Percentiles rank a stretch among this genome's conserved stretches.
phyloP scores from a whole-genome alignment of 2,329 filamentous ascomycete species.

The Celoporthe dispersa region DNA sequence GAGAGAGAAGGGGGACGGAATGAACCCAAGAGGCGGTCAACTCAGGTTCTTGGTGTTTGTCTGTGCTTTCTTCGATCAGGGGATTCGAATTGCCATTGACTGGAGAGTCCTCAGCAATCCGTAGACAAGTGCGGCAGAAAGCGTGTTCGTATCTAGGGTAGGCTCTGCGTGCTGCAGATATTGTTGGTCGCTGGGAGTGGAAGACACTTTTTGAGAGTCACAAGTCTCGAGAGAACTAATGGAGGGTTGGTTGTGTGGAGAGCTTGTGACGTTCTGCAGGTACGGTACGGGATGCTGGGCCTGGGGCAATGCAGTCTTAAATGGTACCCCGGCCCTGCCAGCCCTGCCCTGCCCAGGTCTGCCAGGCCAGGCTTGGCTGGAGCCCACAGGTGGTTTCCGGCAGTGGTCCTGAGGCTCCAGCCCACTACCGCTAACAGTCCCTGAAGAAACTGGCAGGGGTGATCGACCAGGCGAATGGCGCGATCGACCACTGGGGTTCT shows the following conservation, averaged over 20 bases:
- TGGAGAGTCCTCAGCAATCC: not conserved
- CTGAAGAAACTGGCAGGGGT: conserved; percentile 6
- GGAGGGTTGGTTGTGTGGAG: not conserved
- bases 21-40: not conserved
- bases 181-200: not conserved
- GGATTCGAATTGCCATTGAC: not conserved
- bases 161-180: not conserved
- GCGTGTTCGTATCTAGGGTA: not conserved
- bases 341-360: not conserved
- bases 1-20: not conserved
- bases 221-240: not conserved
- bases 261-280: conserved; percentile 17
- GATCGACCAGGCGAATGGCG: conserved; percentile 8
- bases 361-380: not conserved
- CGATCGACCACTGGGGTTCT: conserved; percentile 13
- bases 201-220: not conserved
- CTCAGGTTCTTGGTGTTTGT: not conserved
- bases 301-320: not conserved
- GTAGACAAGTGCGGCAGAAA: not conserved
- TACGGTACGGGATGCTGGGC: not conserved
- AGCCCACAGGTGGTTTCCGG: conserved; percentile 4
- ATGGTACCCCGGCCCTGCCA: not conserved
- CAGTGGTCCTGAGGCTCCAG: conserved; percentile 5
- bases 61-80: not conserved
- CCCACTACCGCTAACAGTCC: not conserved